Percentiles rank a stretch among this genome's conserved stretches.
Evolutionary conservation across 2,329 filamentous ascomycete genomes (phyloP).

Genomic region (Phyllosticta paracitricarpa): DNA sequence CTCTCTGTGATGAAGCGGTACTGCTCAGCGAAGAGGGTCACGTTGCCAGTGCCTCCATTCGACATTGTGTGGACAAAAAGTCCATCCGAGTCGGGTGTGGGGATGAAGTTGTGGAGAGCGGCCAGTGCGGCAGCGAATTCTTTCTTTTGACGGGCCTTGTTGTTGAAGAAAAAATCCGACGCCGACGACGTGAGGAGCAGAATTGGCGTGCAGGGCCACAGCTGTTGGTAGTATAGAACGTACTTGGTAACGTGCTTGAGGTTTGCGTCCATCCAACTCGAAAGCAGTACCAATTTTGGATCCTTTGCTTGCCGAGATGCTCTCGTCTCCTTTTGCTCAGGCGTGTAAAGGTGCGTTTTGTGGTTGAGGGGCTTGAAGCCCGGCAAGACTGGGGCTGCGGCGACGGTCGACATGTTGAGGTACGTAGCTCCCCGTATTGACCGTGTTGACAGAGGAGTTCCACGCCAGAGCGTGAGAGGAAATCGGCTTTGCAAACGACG

Average conservation of each 20-base stretch:
- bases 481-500: not conserved
- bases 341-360: slow-evolving; percentile 25
- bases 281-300: slow-evolving; percentile 22
- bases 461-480: not conserved
- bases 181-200: slow-evolving; percentile 22
- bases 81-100: slow-evolving; percentile 11
- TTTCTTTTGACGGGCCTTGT: slow-evolving; percentile 12
- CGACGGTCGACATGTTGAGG: not conserved
- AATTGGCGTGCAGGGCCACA: slow-evolving; percentile 24
- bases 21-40: slow-evolving; percentile 23
- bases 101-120: slow-evolving; percentile 17
- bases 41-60: slow-evolving; percentile 27
- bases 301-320: slow-evolving; percentile 4
- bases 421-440: not conserved
- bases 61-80: slow-evolving; percentile 27
- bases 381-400: slow-evolving; percentile 13
- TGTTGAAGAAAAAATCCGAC: slow-evolving; percentile 21
- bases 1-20: slow-evolving; percentile 17
- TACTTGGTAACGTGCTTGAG: slow-evolving; percentile 30
- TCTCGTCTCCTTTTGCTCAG: slow-evolving; percentile 1
- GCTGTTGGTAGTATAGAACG: slow-evolving; percentile 20
- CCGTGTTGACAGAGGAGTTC: not conserved
- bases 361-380: slow-evolving; percentile 24
- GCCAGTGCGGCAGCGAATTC: slow-evolving; percentile 20
- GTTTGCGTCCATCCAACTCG: slow-evolving; percentile 26